phyloP scores from a whole-genome alignment of 352 stramenopile species.

The Phytophthora ohioensis region DNA sequence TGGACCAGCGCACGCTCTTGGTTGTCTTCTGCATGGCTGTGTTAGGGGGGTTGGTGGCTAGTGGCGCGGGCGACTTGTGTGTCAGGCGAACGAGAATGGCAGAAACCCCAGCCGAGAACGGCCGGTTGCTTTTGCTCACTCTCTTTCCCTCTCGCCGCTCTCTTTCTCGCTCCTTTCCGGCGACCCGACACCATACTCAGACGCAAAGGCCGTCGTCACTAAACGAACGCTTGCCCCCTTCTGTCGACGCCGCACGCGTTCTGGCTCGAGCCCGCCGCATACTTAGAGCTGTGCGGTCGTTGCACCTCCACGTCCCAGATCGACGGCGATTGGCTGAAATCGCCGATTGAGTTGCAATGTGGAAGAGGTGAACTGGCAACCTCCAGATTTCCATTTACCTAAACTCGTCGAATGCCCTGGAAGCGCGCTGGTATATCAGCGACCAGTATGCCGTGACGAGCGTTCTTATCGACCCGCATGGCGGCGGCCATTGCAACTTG shows the following conservation, averaged over 20 bases:
- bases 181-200: slow-evolving; percentile 30
- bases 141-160: slow-evolving; percentile 28
- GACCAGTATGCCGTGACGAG: too few species aligned
- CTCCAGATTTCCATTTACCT: not conserved
- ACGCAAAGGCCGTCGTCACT: slow-evolving; percentile 18
- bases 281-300: not conserved
- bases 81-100: slow-evolving; percentile 18
- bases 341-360: not conserved
- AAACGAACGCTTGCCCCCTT: slow-evolving; percentile 24
- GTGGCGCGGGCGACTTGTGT: not conserved
- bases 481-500: too few species aligned
- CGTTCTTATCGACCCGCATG: too few species aligned
- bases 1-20: slow-evolving; percentile 68
- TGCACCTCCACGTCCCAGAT: slow-evolving; percentile 1
- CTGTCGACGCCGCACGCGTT: not conserved
- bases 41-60: not conserved
- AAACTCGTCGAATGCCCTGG: not conserved
- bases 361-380: not conserved
- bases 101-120: slow-evolving; percentile 14
- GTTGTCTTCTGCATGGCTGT: slow-evolving; percentile 12
- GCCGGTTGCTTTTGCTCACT: slow-evolving; percentile 2
- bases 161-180: slow-evolving; percentile 26
- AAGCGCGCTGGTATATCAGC: too few species aligned
- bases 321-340: not conserved
- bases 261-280: slow-evolving; percentile 7